phyloP scores from a whole-genome alignment of 306 rosid genomes.

The Malus fusca region DNA sequence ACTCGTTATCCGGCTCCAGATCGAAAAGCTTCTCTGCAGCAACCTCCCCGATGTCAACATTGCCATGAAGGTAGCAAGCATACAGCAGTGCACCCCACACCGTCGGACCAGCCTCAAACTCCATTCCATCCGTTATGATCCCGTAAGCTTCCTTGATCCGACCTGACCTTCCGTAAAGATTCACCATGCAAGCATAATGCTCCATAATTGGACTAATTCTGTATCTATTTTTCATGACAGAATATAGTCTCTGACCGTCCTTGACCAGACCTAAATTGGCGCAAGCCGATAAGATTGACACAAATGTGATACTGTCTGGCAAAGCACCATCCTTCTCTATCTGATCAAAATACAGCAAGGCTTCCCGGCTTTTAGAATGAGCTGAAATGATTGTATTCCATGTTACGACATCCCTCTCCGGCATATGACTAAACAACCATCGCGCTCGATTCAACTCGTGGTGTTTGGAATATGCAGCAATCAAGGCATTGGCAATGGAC shows the following conservation, averaged over 20 bases:
- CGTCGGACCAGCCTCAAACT: conserved; percentile 67
- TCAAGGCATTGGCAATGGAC: conserved; percentile 66
- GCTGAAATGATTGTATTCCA: conserved; percentile 88
- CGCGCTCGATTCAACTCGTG: conserved; percentile 45
- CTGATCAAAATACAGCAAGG: conserved; percentile 47
- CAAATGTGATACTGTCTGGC: conserved; percentile 73
- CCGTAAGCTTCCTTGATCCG: conserved; percentile 54
- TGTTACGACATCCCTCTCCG: conserved; percentile 65
- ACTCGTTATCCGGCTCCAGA: conserved; percentile 81
- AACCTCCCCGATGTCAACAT: conserved; percentile 58
- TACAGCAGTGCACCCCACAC: conserved; percentile 83
- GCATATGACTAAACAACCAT: conserved; percentile 59
- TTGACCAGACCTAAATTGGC: conserved; percentile 59
- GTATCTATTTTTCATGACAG: conserved; percentile 56
- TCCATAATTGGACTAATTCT: conserved; percentile 68
- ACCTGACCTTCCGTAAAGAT: conserved; percentile 89
- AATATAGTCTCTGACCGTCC: conserved; percentile 57
- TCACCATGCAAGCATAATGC: conserved; percentile 82
- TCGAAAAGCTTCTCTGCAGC: conserved; percentile 75
- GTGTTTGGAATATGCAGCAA: conserved; percentile 49
- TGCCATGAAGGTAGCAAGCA: conserved; percentile 60
- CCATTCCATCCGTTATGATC: conserved; percentile 39
- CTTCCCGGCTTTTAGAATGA: conserved; percentile 44
- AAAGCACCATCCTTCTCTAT: conserved; percentile 47
- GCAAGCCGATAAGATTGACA: conserved; percentile 62